Evolutionary conservation across 2,329 filamentous ascomycete genomes (phyloP).

Genomic region (Orbilia blumenaviensis): DNA sequence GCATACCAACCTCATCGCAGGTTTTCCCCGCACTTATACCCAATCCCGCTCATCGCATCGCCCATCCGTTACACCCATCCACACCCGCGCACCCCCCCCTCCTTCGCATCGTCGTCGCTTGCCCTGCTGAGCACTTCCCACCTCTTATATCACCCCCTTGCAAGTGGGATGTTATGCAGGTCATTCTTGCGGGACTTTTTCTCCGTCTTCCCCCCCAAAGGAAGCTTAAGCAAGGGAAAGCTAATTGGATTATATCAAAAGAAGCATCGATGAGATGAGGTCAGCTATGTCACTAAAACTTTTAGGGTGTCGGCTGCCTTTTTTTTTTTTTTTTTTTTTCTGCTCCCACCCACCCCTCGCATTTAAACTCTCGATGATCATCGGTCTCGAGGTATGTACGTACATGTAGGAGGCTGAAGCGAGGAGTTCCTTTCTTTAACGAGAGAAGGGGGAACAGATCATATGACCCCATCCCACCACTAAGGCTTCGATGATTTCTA

Average conservation of each 20-base stretch:
- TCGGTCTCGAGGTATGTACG: constrained; percentile 2
- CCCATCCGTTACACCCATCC: neutral
- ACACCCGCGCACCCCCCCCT: neutral
- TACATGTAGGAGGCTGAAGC: constrained; percentile 18
- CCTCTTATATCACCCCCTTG: neutral
- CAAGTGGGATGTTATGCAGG: constrained; percentile 32
- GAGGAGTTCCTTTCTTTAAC: constrained; percentile 4
- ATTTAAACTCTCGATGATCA: constrained; percentile 14
- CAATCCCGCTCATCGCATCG: constrained; percentile 28
- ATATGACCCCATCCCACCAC: neutral
- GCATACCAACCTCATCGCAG: neutral
- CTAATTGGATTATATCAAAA: neutral
- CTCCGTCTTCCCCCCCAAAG: neutral
- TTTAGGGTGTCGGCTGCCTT: neutral
- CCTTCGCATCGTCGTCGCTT: constrained; percentile 7
- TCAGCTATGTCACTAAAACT: constrained; percentile 1
- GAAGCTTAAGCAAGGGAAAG: constrained; percentile 6
- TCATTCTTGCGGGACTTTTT: constrained; percentile 38
- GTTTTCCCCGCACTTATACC: constrained; percentile 46
- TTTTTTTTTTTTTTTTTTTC: no score
- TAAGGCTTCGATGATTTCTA: neutral
- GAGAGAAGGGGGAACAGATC: neutral
- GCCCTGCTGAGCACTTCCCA: constrained; percentile 9
- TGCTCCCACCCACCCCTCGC: constrained; percentile 12
- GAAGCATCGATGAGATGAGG: constrained; percentile 28